These are phyloP conservation scores for Passiflora organensis DNA, from an alignment of 345 rosid genomes.

Conservation along the genomic window DNA sequence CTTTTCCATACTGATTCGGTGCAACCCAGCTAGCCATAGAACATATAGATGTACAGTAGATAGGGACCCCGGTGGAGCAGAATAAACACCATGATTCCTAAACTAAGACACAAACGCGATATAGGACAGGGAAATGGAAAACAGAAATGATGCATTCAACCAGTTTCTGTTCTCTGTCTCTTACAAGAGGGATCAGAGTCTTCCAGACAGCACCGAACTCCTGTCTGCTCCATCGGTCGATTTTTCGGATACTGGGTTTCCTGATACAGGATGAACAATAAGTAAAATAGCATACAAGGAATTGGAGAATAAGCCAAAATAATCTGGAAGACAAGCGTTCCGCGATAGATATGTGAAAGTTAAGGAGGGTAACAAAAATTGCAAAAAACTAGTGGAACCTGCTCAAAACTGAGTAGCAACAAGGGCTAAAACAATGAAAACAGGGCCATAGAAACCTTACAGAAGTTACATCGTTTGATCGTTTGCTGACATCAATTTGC, in stretches of 20 bases:
- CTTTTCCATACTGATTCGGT: neutral
- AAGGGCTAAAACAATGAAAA: constrained; percentile 1
- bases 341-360: neutral
- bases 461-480: constrained; percentile 18
- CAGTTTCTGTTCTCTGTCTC: constrained; percentile 38
- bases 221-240: constrained; percentile 34
- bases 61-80: constrained; percentile 18
- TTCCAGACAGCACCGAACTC: constrained; percentile 24
- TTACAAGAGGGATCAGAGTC: constrained; percentile 38
- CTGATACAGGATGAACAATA: constrained; percentile 29
- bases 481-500: constrained; percentile 56
- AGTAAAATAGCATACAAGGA: neutral
- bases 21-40: constrained; percentile 21
- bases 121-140: constrained; percentile 9
- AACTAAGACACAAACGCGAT: constrained; percentile 8
- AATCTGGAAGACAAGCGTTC: neutral
- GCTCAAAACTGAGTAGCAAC: neutral
- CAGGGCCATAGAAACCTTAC: constrained; percentile 35
- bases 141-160: constrained; percentile 20
- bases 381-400: neutral
- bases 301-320: neutral
- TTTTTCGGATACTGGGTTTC: constrained; percentile 23
- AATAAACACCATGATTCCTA: constrained; percentile 12
- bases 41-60: constrained; percentile 33
- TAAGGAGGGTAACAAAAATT: neutral